A percentile compares a stretch with the other conserved stretches of the same genome.
Conservation (phyloP, 805 yeast genomes). For the Ogataea paradorogensis region DNA sequence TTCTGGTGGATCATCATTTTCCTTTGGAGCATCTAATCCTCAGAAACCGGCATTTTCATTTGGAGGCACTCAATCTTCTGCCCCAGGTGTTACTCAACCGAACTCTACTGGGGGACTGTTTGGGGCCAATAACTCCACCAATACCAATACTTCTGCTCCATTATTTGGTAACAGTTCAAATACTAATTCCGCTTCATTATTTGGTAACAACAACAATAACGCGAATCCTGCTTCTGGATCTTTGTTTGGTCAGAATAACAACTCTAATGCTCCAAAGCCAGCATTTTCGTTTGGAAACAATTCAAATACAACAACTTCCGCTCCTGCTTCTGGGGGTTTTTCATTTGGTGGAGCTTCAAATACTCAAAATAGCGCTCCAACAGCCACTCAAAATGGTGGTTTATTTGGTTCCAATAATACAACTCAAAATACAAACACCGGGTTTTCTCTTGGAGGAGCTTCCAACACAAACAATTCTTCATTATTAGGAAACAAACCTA, state of each 20-base stretch:
- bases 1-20: slow-evolving; percentile 13
- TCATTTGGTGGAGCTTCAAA: slow-evolving; percentile 12
- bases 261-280: slow-evolving; percentile 5
- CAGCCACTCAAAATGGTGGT: slow-evolving; percentile 11
- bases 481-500: no score
- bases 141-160: background rate
- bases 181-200: background rate
- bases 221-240: slow-evolving; percentile 19
- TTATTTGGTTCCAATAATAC: slow-evolving; percentile 10
- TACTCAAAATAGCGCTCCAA: slow-evolving; percentile 3
- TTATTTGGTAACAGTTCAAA: background rate
- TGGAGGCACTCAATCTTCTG: slow-evolving; percentile 1
- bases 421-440: slow-evolving; percentile 1
- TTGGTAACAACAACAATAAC: slow-evolving; percentile 11
- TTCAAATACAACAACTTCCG: slow-evolving; percentile 2
- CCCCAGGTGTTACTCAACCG: background rate
- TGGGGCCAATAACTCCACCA: slow-evolving; percentile 5
- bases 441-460: slow-evolving; percentile 8
- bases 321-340: slow-evolving; percentile 11
- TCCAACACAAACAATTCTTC: slow-evolving; percentile 2
- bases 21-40: slow-evolving; percentile 8
- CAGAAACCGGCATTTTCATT: slow-evolving; percentile 6
- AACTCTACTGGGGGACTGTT: slow-evolving; percentile 1
- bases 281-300: slow-evolving; percentile 9
- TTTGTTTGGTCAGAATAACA: slow-evolving; percentile 11